Conservation (phyloP, 805 yeast genomes). For the Candida mattraensis region DNA sequence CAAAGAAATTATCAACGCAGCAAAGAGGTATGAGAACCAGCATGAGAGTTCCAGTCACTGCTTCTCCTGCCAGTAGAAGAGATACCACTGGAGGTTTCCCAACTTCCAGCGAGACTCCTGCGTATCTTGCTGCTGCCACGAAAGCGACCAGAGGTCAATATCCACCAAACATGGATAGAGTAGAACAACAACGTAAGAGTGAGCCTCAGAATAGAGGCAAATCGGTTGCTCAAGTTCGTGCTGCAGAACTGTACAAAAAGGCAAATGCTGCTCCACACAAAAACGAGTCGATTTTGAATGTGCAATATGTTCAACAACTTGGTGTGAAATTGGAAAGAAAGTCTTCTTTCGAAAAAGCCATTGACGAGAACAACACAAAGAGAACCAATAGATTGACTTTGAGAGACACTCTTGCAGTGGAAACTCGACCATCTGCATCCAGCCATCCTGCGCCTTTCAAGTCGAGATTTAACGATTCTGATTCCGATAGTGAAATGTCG, state of each 20-base stretch:
- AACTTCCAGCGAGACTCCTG: constrained; percentile 10
- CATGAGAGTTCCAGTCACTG: constrained; percentile 25
- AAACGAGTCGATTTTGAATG: constrained; percentile 17
- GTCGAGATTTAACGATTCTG: constrained; percentile 65
- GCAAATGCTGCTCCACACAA: constrained; percentile 38
- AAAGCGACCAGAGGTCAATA: constrained; percentile 28
- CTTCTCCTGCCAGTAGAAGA: constrained; percentile 6
- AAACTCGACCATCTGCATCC: constrained; percentile 10
- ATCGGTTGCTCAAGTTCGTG: constrained; percentile 35
- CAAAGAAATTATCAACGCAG: constrained; percentile 19
- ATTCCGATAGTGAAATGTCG: constrained; percentile 42
- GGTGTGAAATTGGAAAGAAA: constrained; percentile 28
- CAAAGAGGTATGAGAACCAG: constrained; percentile 30
- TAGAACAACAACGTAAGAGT: constrained; percentile 8
- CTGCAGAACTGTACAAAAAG: constrained; percentile 54
- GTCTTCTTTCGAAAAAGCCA: constrained; percentile 59
- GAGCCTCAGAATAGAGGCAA: constrained; percentile 12
- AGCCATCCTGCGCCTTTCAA: constrained; percentile 32
- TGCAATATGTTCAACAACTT: constrained; percentile 35
- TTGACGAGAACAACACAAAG: constrained; percentile 19
- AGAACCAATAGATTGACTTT: constrained; percentile 32
- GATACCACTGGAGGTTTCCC: constrained; percentile 33
- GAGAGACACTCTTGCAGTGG: constrained; percentile 21
- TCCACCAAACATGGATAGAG: constrained; percentile 10
- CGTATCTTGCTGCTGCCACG: constrained; percentile 34